These are phyloP conservation scores for Pseudevernia furfuracea DNA, from an alignment of 495 filamentous ascomycete species.

Conservation along the genomic window DNA sequence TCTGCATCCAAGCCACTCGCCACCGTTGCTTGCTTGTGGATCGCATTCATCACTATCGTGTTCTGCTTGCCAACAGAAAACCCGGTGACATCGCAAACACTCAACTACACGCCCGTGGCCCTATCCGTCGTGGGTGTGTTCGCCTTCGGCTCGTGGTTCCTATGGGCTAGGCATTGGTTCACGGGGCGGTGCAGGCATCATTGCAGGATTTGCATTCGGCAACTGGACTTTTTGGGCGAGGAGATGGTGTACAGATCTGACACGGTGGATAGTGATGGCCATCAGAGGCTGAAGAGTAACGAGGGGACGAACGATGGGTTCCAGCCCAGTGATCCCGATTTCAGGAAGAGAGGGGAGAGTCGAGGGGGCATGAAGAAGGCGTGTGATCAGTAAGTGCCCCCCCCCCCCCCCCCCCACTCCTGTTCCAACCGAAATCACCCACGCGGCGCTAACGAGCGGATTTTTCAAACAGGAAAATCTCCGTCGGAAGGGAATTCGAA, in stretches of 20 bases:
- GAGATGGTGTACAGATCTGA: constrained; percentile 21
- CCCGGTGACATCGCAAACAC: constrained; percentile 47
- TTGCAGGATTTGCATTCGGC: constrained; percentile 25
- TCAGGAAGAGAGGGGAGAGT: constrained; percentile 1
- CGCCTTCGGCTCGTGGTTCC: constrained; percentile 35
- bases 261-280: constrained; percentile 17
- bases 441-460: background rate
- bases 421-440: too few relatives aligned
- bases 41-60: constrained; percentile 47
- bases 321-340: background rate
- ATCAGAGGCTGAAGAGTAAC: constrained; percentile 17
- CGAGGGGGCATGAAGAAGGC: constrained; percentile 6
- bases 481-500: constrained; percentile 22
- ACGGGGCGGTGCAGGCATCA: constrained; percentile 36
- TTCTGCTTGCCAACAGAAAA: constrained; percentile 57
- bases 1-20: constrained; percentile 46
- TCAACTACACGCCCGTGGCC: constrained; percentile 60
- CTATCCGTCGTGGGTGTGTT: constrained; percentile 51
- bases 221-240: constrained; percentile 24
- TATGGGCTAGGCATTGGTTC: constrained; percentile 51
- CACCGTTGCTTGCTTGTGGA: constrained; percentile 45
- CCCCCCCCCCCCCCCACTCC: too few relatives aligned
- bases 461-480: constrained; percentile 10
- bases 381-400: constrained; percentile 21
- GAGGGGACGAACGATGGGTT: constrained; percentile 2